A percentile compares a stretch with the other conserved stretches of the same genome.
Evolutionary conservation across 345 rosid species (phyloP).

Genomic region (Eucalyptus curtisii): DNA sequence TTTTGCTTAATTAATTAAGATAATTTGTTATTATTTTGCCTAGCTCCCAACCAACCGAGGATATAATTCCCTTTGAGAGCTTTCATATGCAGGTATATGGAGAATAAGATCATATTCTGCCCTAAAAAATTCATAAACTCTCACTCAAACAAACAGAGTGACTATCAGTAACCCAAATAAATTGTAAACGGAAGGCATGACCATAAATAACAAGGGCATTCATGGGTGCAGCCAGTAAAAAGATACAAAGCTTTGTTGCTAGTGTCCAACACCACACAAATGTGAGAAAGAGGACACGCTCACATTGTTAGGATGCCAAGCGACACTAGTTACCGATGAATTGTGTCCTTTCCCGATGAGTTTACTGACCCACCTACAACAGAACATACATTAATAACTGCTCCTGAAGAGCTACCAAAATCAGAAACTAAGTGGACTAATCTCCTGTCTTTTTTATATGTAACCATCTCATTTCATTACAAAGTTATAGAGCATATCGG

Average conservation of each 20-base stretch:
- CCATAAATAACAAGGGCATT: not conserved
- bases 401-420: not conserved
- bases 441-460: not conserved
- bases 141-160: not conserved
- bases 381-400: not conserved
- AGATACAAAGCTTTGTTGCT: not conserved
- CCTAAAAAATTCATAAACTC: too few species aligned
- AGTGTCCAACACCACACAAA: not conserved
- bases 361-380: slow-evolving; percentile 97
- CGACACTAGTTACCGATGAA: slow-evolving; percentile 88
- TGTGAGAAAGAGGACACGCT: too few species aligned
- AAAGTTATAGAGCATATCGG: not conserved
- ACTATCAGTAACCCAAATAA: not conserved
- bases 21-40: too few species aligned
- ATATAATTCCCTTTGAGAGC: too few species aligned
- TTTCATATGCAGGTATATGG: too few species aligned
- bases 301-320: slow-evolving; percentile 89
- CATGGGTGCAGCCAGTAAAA: not conserved
- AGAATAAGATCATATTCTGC: too few species aligned
- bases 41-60: too few species aligned
- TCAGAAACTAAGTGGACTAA: not conserved
- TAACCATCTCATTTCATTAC: too few species aligned
- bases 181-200: not conserved
- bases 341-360: slow-evolving; percentile 66
- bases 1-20: too few species aligned